Evolutionary conservation across 2,329 filamentous ascomycete genomes (phyloP).

Genomic region (Aspergillus novofumigatus): DNA sequence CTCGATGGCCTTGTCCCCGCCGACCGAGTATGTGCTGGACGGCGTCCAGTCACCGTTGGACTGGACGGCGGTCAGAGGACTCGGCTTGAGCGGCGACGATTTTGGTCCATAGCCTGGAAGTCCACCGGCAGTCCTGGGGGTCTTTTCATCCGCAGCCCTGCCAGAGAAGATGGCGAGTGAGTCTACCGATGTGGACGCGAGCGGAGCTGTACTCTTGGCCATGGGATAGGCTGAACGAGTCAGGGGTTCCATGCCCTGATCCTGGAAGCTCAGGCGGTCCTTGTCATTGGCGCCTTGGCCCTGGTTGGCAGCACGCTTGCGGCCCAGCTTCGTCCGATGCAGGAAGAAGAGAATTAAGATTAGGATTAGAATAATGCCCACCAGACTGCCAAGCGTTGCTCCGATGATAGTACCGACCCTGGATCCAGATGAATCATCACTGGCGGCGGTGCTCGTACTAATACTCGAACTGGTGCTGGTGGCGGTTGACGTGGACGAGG

Average conservation of each 20-base stretch:
- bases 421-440: constrained; percentile 25
- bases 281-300: constrained; percentile 50
- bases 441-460: constrained; percentile 32
- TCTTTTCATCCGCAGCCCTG: constrained; percentile 29
- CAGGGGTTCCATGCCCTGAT: constrained; percentile 43
- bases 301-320: constrained; percentile 45
- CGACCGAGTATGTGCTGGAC: constrained; percentile 18
- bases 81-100: constrained; percentile 17
- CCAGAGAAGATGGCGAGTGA: constrained; percentile 41
- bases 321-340: constrained; percentile 54
- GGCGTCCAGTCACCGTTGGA: constrained; percentile 23
- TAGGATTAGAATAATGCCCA: constrained; percentile 68
- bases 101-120: constrained; percentile 18
- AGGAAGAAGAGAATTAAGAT: constrained; percentile 67
- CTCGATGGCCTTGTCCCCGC: constrained; percentile 18
- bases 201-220: constrained; percentile 38
- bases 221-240: constrained; percentile 42
- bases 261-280: constrained; percentile 49
- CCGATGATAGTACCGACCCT: constrained; percentile 63
- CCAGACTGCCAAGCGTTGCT: constrained; percentile 75
- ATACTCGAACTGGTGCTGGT: constrained; percentile 23
- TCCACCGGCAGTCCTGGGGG: constrained; percentile 21
- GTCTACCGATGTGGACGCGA: constrained; percentile 32
- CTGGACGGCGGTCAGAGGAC: constrained; percentile 27
- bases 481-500: constrained; percentile 23